Percentiles rank a stretch among this genome's conserved stretches.
phyloP scores from a whole-genome alignment of 768 basidiomycete genomes.

The Pleurotus salmoneostramineus region DNA sequence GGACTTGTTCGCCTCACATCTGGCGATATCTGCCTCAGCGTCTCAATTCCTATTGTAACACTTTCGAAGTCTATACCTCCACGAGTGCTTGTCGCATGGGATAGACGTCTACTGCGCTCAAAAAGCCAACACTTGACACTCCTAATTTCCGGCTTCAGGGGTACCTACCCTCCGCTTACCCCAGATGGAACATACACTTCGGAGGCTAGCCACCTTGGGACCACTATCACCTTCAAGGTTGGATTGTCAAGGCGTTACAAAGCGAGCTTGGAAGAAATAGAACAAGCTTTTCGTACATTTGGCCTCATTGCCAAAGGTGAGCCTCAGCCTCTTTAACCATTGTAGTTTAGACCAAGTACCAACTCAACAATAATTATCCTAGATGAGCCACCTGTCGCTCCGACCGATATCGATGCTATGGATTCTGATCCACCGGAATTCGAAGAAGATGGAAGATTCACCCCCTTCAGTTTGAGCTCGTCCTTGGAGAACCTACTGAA shows the following conservation, averaged over 20 bases:
- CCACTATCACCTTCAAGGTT: constrained; percentile 50
- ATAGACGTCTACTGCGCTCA: constrained; percentile 50
- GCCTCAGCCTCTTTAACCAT: neutral
- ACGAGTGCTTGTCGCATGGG: constrained; percentile 73
- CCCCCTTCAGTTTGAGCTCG: constrained; percentile 58
- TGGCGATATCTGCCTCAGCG: constrained; percentile 49
- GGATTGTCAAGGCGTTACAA: constrained; percentile 62
- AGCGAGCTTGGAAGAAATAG: constrained; percentile 45
- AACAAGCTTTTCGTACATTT: constrained; percentile 45
- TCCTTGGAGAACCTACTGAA: constrained; percentile 62
- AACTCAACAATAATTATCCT: neutral
- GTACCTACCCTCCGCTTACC: constrained; percentile 49
- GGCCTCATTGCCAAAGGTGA: constrained; percentile 37
- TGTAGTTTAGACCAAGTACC: neutral
- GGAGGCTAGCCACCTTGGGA: constrained; percentile 28
- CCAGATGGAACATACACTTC: constrained; percentile 36
- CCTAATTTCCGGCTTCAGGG: constrained; percentile 54
- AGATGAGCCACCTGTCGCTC: neutral
- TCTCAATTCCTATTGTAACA: constrained; percentile 51
- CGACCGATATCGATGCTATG: neutral
- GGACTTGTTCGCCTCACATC: constrained; percentile 50
- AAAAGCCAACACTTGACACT: constrained; percentile 57
- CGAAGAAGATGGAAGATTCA: constrained; percentile 40
- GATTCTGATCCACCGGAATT: constrained; percentile 23
- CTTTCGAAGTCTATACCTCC: constrained; percentile 53